phyloP scores from a whole-genome alignment of 352 stramenopile species.

The Thalassiosira mediterranea region DNA sequence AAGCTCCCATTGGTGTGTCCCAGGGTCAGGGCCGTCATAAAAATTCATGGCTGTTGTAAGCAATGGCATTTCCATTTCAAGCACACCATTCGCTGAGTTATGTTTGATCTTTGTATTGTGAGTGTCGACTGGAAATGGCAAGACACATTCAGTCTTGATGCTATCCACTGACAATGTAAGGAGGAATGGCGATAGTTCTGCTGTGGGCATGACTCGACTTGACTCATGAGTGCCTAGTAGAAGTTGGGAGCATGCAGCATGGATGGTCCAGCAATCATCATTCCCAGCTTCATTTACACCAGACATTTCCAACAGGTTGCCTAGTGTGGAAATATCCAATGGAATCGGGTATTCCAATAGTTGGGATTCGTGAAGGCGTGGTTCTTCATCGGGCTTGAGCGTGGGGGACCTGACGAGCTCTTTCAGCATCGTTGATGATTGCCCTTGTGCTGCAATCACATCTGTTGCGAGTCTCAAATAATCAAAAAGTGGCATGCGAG shows the following conservation, averaged over 20 bases:
- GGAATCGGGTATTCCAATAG: constrained; percentile 35
- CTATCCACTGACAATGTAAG: constrained; percentile 20
- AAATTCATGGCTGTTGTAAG: constrained; percentile 24
- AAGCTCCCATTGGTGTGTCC: constrained; percentile 43
- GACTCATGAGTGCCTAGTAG: neutral
- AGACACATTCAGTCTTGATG: constrained; percentile 41
- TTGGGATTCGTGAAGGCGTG: constrained; percentile 32
- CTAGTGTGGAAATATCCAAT: too few species aligned
- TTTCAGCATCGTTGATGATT: constrained; percentile 11
- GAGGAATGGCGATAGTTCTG: constrained; percentile 38
- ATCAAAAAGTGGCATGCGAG: constrained; percentile 25
- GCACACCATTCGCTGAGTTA: constrained; percentile 8
- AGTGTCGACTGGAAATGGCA: constrained; percentile 46
- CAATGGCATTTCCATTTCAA: constrained; percentile 45
- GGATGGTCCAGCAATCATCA: constrained; percentile 3
- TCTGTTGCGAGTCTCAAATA: constrained; percentile 26
- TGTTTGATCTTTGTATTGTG: constrained; percentile 10
- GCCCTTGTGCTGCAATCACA: constrained; percentile 3
- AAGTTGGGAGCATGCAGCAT: constrained; percentile 37
- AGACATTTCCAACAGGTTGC: neutral
- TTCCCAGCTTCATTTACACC: neutral
- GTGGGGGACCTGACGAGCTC: constrained; percentile 32
- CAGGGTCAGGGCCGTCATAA: constrained; percentile 37
- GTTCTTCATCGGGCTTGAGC: constrained; percentile 20
- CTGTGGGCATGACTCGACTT: neutral